phyloP scores from a whole-genome alignment of 495 filamentous ascomycete genomes.

The Xanthoparmelia taractica region DNA sequence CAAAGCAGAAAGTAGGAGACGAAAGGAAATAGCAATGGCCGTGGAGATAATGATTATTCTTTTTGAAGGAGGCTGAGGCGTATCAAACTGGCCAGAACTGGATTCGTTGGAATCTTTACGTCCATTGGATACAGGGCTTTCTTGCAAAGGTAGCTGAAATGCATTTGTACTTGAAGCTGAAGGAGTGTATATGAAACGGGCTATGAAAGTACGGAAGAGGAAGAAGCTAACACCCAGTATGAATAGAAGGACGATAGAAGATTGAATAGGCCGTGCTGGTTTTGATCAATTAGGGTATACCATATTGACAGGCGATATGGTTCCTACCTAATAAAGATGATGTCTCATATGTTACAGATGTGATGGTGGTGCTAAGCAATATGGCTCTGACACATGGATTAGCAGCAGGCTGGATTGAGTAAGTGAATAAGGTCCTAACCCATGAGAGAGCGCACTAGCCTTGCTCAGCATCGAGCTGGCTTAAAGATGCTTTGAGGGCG shows the following conservation, averaged over 20 bases:
- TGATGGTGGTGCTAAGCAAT: slow-evolving; percentile 8
- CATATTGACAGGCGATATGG: no score
- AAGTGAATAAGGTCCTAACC: slow-evolving; percentile 1
- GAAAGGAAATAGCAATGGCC: slow-evolving; percentile 31
- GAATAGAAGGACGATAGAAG: slow-evolving; percentile 35
- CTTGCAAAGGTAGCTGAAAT: slow-evolving; percentile 8
- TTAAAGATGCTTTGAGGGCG: background rate
- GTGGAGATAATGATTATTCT: slow-evolving; percentile 9
- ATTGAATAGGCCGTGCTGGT: slow-evolving; percentile 39
- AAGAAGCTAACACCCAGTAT: slow-evolving; percentile 33
- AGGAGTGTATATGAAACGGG: background rate
- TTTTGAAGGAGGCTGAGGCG: slow-evolving; percentile 3
- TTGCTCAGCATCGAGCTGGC: slow-evolving; percentile 20
- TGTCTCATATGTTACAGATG: slow-evolving; percentile 14
- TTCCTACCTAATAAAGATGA: slow-evolving; percentile 20
- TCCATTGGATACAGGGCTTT: background rate
- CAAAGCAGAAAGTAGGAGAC: slow-evolving; percentile 36
- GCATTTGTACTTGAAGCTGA: background rate
- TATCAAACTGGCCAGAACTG: background rate
- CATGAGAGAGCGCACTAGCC: slow-evolving; percentile 15
- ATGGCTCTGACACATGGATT: slow-evolving; percentile 12
- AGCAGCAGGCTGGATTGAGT: background rate
- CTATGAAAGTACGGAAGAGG: slow-evolving; percentile 19
- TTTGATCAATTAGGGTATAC: slow-evolving; percentile 7
- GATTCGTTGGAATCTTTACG: slow-evolving; percentile 3